Evolutionary conservation across 441 rosid genomes (phyloP).

Genomic region (Flueggea neowawraea): DNA sequence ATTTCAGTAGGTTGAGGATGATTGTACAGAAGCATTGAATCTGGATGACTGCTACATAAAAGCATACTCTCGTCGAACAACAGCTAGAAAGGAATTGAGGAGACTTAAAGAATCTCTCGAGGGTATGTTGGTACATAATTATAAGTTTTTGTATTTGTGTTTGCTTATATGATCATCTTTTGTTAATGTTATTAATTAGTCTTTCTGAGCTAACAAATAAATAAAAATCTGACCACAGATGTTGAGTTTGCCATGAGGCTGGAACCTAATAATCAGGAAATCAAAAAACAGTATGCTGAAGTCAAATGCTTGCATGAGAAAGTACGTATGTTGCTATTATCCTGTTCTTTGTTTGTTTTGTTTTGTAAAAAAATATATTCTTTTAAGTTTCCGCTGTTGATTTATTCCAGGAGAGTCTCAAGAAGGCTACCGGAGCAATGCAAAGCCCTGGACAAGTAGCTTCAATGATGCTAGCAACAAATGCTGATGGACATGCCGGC

Average conservation of each 20-base stretch:
- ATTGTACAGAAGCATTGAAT: constrained; percentile 92
- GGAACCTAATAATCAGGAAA: constrained; percentile 85
- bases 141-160: background rate
- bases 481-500: constrained; percentile 31
- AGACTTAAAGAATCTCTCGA: constrained; percentile 72
- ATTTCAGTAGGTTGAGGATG: constrained; percentile 76
- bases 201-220: constrained; percentile 17
- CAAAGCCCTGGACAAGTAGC: constrained; percentile 43
- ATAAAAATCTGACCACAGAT: constrained; percentile 49
- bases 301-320: too few species aligned
- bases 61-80: constrained; percentile 93
- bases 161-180: background rate
- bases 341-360: background rate
- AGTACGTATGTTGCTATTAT: constrained; percentile 17
- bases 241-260: constrained; percentile 80
- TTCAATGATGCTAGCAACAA: constrained; percentile 23
- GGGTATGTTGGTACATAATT: constrained; percentile 36
- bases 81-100: constrained; percentile 79
- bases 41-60: constrained; percentile 86
- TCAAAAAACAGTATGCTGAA: constrained; percentile 77
- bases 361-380: background rate
- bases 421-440: constrained; percentile 55
- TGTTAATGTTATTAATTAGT: constrained; percentile 7
- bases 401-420: constrained; percentile 49
- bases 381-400: constrained; percentile 5